These are phyloP conservation scores for Lithocarpus polystachyus DNA, from an alignment of 306 rosid genomes.

Conservation along the genomic window DNA sequence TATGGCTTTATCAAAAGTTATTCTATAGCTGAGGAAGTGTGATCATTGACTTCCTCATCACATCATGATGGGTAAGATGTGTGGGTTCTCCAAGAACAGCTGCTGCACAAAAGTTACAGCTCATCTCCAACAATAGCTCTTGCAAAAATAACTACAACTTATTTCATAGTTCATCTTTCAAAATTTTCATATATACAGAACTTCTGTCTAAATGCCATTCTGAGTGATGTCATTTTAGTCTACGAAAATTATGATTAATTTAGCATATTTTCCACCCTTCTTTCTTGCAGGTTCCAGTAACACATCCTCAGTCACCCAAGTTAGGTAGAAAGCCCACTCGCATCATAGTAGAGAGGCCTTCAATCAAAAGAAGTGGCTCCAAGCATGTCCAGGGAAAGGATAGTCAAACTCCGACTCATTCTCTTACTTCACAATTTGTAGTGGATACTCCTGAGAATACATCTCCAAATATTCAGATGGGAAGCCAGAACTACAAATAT, in stretches of 20 bases:
- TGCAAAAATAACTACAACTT: neutral
- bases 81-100: neutral
- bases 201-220: neutral
- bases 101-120: neutral
- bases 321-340: constrained; percentile 41
- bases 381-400: constrained; percentile 42
- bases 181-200: neutral
- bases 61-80: neutral
- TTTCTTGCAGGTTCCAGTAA: constrained; percentile 42
- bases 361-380: constrained; percentile 40
- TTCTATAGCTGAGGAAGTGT: neutral
- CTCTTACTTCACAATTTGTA: constrained; percentile 42
- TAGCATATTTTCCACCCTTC: neutral
- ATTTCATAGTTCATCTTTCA: neutral
- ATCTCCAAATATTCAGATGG: constrained; percentile 76
- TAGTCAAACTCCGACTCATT: constrained; percentile 31
- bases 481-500: constrained; percentile 15
- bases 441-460: constrained; percentile 59
- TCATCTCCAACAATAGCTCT: neutral
- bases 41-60: neutral
- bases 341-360: constrained; percentile 35
- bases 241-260: neutral
- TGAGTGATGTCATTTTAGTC: neutral
- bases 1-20: neutral
- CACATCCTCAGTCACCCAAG: constrained; percentile 41